Percentiles rank a stretch among this genome's conserved stretches.
These are phyloP conservation scores for Bruguiera gymnorhiza DNA, from an alignment of 345 rosid species.

Conservation along the genomic window DNA sequence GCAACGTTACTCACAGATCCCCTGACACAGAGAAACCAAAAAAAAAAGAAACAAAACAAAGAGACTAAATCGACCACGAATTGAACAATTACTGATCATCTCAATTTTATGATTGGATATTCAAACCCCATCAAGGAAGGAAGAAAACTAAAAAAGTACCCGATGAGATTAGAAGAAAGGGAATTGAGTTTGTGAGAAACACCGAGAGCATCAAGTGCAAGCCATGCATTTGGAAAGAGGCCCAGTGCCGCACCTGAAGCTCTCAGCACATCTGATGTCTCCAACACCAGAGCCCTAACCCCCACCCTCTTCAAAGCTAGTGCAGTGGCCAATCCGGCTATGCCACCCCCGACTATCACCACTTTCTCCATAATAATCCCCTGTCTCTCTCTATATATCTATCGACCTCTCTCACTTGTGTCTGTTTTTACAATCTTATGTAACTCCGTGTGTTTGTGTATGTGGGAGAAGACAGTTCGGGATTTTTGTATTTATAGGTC, in stretches of 20 bases:
- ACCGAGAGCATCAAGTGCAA: slow-evolving; percentile 41
- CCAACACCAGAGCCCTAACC: slow-evolving; percentile 26
- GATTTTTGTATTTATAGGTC: too few species aligned
- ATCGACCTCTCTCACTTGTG: too few species aligned
- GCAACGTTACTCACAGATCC: slow-evolving; percentile 20
- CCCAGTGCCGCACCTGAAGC: slow-evolving; percentile 30
- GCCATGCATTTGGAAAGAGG: slow-evolving; percentile 38
- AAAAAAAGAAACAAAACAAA: neutral
- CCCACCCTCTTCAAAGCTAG: slow-evolving; percentile 38
- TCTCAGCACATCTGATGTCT: slow-evolving; percentile 28
- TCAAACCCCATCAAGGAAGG: neutral
- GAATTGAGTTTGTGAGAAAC: slow-evolving; percentile 36
- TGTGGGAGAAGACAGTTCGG: too few species aligned
- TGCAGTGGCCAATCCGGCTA: slow-evolving; percentile 40
- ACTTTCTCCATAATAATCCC: slow-evolving; percentile 25
- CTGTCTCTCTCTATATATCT: neutral
- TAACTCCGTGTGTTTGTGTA: neutral
- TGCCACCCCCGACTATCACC: slow-evolving; percentile 39
- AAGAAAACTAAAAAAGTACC: neutral
- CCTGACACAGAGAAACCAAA: neutral
- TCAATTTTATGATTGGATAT: neutral
- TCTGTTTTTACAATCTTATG: too few species aligned
- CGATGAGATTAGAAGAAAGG: slow-evolving; percentile 2
- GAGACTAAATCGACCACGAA: neutral
- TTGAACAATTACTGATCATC: neutral